Evolutionary conservation across 768 basidiomycete species (phyloP), one percentile per base, ranked within the genome.

Genomic region (Termitomyces sp.): DNA sequence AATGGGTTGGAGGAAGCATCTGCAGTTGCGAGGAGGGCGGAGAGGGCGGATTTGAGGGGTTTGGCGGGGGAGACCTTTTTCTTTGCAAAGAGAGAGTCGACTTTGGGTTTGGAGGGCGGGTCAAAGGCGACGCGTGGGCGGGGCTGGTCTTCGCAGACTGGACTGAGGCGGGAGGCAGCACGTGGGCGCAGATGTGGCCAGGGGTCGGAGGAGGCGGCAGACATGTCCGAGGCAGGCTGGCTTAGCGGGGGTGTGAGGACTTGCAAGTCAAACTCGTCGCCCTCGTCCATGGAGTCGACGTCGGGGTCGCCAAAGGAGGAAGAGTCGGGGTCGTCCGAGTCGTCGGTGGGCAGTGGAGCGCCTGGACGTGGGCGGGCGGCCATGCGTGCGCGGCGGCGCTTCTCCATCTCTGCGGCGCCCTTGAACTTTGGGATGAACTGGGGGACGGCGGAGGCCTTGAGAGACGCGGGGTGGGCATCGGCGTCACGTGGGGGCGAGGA

Each of bases 391-490:
- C 79, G 78, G 26, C 92, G 72, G 16, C 90, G 76, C 4, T 79
- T 83, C 61, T 92, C 92, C 90, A 92, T 92, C 68, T 94, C 90
- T n/a, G 83, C 90, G 0, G 88, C 87, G 8, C 88, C 86, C 62
- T 85, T 88, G 73, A 93, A 92, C 51, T 82, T 86, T 18, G 91
- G 91, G 26, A 88, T 76, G 63, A 91, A 92, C 53, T n/a, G 79
- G 83, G 5, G 79, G 72, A 13, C 73, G 77, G 81, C 7, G 77
- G 72, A 53, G 69, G 72, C 44, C 49, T 76, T 66, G 5, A 74
- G 71, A 16, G 74, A 72, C 0, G 62, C 61, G 7, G 71, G 60
- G 12, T 59, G 50, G 2, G 61, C 39, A 16, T 56, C 27, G 27
- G 60, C 63, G 12, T 62, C 58, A 1, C 59, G 55, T 1, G 61